Conservation (phyloP, 169 alveolate genomes). For the Plasmodium cynomolgi region DNA sequence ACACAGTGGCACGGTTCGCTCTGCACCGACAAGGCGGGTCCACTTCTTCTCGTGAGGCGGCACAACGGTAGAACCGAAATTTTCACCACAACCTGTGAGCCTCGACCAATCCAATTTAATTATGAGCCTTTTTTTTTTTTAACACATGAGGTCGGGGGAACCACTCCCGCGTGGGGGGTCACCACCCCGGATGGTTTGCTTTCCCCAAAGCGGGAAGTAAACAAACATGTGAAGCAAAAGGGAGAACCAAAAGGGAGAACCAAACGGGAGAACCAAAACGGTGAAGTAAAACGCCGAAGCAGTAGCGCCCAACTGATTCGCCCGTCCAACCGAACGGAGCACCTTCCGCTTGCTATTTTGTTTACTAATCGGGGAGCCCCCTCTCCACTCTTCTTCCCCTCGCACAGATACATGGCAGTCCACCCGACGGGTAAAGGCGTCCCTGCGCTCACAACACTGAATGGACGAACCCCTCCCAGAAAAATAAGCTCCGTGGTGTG, state of each 20-base stretch:
- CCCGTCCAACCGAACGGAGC: not conserved
- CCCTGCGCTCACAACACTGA: not conserved
- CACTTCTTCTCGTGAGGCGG: not conserved
- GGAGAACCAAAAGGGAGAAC: not conserved
- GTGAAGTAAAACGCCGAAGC: not conserved
- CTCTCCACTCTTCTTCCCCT: not conserved
- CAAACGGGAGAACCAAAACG: too few species aligned
- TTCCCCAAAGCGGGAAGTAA: not conserved
- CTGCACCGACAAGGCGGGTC: not conserved
- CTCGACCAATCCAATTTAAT: not conserved
- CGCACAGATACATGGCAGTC: not conserved
- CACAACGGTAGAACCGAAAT: not conserved
- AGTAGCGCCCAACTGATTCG: not conserved
- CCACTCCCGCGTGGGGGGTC: too few species aligned
- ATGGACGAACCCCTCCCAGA: too few species aligned
- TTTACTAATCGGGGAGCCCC: not conserved
- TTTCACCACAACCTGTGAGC: not conserved
- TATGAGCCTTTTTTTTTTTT: too few species aligned
- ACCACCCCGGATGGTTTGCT: not conserved
- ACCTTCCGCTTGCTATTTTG: not conserved
- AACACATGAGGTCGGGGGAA: not conserved
- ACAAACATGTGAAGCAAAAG: not conserved
- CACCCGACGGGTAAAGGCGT: not conserved
- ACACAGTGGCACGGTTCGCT: not conserved
- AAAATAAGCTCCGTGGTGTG: not conserved